These are phyloP conservation scores for Hydnomerulius pinastri DNA, from an alignment of 768 basidiomycete species.

Conservation along the genomic window DNA sequence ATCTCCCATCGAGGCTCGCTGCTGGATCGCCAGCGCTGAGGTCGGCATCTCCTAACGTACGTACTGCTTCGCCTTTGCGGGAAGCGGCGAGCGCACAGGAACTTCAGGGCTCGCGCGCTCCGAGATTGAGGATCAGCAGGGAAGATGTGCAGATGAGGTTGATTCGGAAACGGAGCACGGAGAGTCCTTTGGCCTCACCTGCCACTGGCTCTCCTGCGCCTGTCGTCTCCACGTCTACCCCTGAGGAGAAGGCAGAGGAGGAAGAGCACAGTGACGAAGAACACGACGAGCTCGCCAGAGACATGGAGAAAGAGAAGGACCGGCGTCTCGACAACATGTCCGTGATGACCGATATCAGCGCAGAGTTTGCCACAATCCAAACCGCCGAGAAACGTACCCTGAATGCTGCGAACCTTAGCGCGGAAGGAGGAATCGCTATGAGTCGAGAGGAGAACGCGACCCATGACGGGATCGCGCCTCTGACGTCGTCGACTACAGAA, in stretches of 20 bases:
- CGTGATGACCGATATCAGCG: constrained; percentile 38
- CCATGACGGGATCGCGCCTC: not conserved
- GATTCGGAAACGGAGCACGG: constrained; percentile 43
- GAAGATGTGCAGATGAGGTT: constrained; percentile 56
- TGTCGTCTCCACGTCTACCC: not conserved
- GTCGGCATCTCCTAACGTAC: constrained; percentile 21
- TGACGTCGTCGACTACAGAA: not conserved
- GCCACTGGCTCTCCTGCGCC: constrained; percentile 11
- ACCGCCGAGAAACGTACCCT: constrained; percentile 45
- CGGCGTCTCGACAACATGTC: constrained; percentile 42
- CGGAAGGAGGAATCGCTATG: not conserved
- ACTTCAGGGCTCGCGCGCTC: constrained; percentile 18
- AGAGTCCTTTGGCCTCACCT: constrained; percentile 40
- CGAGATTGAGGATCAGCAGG: constrained; percentile 49
- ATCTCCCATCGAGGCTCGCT: constrained; percentile 12
- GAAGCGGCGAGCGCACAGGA: constrained; percentile 24
- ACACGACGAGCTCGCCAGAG: not conserved
- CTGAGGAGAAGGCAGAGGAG: too few species aligned
- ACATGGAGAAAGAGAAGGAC: constrained; percentile 24
- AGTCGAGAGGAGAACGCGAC: not conserved
- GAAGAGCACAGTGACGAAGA: not conserved
- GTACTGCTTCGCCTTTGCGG: constrained; percentile 30
- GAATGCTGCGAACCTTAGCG: constrained; percentile 8
- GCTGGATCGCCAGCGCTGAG: constrained; percentile 20
- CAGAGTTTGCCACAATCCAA: constrained; percentile 52